phyloP scores from a whole-genome alignment of 495 filamentous ascomycete genomes.

The Aspergillus affinis region DNA sequence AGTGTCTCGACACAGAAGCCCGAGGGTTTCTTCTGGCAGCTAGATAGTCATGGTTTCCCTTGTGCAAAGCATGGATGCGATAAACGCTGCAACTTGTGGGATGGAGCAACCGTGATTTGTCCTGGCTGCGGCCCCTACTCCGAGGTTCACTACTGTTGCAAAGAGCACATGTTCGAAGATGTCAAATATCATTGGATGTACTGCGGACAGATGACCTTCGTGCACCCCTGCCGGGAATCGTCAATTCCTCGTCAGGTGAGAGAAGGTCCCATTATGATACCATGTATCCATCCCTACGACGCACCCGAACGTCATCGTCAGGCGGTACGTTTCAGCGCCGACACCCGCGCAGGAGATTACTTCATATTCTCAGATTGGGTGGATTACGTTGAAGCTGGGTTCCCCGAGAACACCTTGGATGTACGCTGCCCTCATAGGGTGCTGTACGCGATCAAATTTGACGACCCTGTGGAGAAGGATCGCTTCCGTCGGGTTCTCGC shows the following conservation, averaged over 20 bases:
- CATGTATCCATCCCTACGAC: conserved; percentile 28
- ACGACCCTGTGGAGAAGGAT: conserved; percentile 30
- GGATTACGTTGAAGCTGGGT: conserved; percentile 14
- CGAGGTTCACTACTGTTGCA: conserved; percentile 39
- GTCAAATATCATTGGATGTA: conserved; percentile 33
- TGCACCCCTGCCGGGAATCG: conserved; percentile 13
- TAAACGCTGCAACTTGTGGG: conserved; percentile 54
- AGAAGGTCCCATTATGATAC: conserved; percentile 29
- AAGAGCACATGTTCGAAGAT: conserved; percentile 37
- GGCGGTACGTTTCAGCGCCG: conserved; percentile 32
- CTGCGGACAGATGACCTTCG: conserved; percentile 27
- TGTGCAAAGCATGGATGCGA: conserved; percentile 34
- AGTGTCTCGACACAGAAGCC: conserved; percentile 13
- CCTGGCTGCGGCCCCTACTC: conserved; percentile 46
- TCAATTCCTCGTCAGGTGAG: conserved; percentile 21
- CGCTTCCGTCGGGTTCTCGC: conserved; percentile 39
- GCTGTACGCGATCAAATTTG: conserved; percentile 19
- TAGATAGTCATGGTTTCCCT: conserved; percentile 22
- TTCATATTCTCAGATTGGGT: conserved; percentile 39
- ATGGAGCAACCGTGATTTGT: conserved; percentile 38
- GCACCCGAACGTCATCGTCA: conserved; percentile 38
- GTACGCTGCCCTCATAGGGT: conserved; percentile 29
- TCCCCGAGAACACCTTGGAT: conserved; percentile 5
- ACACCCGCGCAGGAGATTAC: conserved; percentile 33
- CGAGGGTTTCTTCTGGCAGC: conserved; percentile 24